Evolutionary conservation across 225 moss, liverwort and hornwort genomes (phyloP).

Genomic region (Asterella californica): DNA sequence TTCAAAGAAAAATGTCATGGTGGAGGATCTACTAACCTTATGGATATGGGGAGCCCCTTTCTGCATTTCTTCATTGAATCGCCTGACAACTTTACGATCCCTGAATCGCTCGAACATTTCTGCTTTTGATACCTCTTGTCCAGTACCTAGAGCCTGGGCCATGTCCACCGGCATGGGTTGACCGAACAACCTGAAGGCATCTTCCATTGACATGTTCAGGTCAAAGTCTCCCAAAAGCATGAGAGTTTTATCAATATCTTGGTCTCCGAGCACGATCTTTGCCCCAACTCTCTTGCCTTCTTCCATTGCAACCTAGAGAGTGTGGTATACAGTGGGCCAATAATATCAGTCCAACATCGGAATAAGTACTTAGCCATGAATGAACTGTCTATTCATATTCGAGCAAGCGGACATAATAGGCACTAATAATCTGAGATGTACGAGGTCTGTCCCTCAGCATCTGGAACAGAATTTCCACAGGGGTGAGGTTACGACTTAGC

Average conservation of each 20-base stretch:
- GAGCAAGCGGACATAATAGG: neutral
- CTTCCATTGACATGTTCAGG: slow-evolving; percentile 40
- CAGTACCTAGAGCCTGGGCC: slow-evolving; percentile 28
- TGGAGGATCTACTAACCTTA: slow-evolving; percentile 21
- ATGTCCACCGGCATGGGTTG: slow-evolving; percentile 49
- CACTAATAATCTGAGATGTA: neutral
- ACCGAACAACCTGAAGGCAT: slow-evolving; percentile 38
- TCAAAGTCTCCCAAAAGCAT: slow-evolving; percentile 42
- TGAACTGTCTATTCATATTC: neutral
- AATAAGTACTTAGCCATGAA: neutral
- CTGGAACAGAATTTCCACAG: neutral
- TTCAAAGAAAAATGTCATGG: neutral
- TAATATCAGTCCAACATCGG: slow-evolving; percentile 4
- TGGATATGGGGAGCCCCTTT: slow-evolving; percentile 39
- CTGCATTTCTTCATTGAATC: slow-evolving; percentile 52
- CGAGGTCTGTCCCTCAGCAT: neutral
- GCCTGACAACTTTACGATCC: slow-evolving; percentile 45
- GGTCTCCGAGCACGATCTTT: slow-evolving; percentile 55
- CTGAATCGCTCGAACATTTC: slow-evolving; percentile 44
- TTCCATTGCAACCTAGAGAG: slow-evolving; percentile 47
- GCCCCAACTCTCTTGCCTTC: slow-evolving; percentile 50
- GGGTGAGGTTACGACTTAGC: neutral
- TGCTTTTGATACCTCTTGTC: slow-evolving; percentile 16
- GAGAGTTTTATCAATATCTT: slow-evolving; percentile 49
- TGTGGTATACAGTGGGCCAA: neutral